These are phyloP conservation scores for Podaxis sp. DNA, from an alignment of 768 basidiomycete genomes.

Conservation along the genomic window DNA sequence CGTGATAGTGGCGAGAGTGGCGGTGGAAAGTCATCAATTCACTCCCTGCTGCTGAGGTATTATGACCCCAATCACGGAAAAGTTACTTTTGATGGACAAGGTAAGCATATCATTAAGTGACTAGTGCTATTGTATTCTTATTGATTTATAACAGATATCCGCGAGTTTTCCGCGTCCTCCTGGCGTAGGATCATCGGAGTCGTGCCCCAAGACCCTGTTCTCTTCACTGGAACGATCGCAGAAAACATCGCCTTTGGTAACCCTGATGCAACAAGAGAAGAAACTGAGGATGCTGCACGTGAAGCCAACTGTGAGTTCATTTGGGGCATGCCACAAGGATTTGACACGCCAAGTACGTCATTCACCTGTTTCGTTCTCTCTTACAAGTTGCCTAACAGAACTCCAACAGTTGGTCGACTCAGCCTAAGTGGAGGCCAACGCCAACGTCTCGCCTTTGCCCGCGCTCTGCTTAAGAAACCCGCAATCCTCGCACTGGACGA, in stretches of 20 bases:
- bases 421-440: constrained; percentile 80
- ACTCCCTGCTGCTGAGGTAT: constrained; percentile 83
- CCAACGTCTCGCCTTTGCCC: constrained; percentile 79
- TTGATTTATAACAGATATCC: constrained; percentile 61
- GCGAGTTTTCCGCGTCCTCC: constrained; percentile 78
- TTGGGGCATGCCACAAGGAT: constrained; percentile 91
- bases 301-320: constrained; percentile 97
- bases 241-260: constrained; percentile 93
- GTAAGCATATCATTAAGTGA: constrained; percentile 36
- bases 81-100: constrained; percentile 84
- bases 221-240: constrained; percentile 92
- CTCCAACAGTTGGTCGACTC: constrained; percentile 56
- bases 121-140: constrained; percentile 1
- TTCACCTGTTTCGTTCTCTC: not conserved
- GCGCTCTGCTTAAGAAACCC: constrained; percentile 88
- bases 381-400: not conserved
- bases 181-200: constrained; percentile 91
- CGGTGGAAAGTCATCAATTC: constrained; percentile 91
- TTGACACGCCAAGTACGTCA: constrained; percentile 84
- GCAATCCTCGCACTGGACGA: constrained; percentile 88
- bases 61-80: constrained; percentile 86
- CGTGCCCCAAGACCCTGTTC: constrained; percentile 92
- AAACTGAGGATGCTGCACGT: constrained; percentile 86
- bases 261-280: constrained; percentile 67
- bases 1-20: constrained; percentile 80